These are phyloP conservation scores for Fusarium acutatum DNA, from an alignment of 2,329 filamentous ascomycete species.

Conservation along the genomic window DNA sequence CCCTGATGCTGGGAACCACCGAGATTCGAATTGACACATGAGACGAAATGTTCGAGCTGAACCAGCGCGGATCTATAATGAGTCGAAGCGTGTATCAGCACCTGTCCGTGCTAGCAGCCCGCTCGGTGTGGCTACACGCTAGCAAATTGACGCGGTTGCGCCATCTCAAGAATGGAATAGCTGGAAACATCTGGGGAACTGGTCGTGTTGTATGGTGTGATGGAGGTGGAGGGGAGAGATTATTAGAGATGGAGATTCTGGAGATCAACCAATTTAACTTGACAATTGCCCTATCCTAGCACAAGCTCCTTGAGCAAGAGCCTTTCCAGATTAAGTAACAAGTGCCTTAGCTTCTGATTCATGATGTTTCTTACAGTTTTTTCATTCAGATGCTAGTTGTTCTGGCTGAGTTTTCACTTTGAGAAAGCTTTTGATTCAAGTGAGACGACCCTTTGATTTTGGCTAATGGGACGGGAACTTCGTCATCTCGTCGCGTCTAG, in stretches of 20 bases:
- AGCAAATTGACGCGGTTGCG: constrained; percentile 16
- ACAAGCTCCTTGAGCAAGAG: neutral
- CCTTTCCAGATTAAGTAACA: neutral
- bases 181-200: constrained; percentile 25
- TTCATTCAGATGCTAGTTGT: neutral
- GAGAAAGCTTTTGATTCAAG: neutral
- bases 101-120: constrained; percentile 26
- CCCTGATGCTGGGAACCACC: constrained; percentile 23
- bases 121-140: constrained; percentile 7
- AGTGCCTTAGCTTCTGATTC: neutral
- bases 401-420: neutral
- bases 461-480: neutral
- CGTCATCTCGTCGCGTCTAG: neutral
- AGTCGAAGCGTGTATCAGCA: constrained; percentile 39
- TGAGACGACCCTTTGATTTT: neutral
- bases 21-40: constrained; percentile 32
- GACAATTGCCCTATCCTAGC: neutral
- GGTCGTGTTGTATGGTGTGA: neutral
- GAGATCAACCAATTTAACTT: constrained; percentile 4
- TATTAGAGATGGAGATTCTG: constrained; percentile 20
- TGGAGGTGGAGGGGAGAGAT: constrained; percentile 5
- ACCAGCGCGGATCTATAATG: constrained; percentile 36
- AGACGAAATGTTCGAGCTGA: constrained; percentile 38
- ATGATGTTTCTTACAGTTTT: neutral
- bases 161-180: constrained; percentile 17